Base-by-base conservation (phyloP, 352 stramenopile genomes). In the Blastocystis sp. region DNA sequence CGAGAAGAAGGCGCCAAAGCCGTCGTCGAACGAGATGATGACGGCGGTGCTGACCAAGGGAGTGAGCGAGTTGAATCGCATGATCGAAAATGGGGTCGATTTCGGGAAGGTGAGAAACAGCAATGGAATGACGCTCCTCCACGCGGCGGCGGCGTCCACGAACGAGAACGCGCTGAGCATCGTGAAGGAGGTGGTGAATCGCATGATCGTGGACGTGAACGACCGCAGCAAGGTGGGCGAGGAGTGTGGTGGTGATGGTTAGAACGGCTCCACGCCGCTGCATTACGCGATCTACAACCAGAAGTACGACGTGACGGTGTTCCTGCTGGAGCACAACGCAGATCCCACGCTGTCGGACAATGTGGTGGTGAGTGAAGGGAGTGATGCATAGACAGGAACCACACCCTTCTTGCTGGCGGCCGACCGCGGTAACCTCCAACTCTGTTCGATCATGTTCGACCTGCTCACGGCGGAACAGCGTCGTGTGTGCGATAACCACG, bases 231-330 rank as follows among this genome's bases (percentile, higher is more conserved):
- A 55, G 6, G 45, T 55, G 6, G 45, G 45, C 9, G 16, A 19
- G 45, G 6, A 19, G 45, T 55, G 6, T 6, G 9, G 45, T 6
- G 6, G 45, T 55, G 45, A 55, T 6, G 6, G 6, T 6, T 16
- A 55, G n/a, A 35, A 77, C n/a, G 21, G 13, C 12, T 59, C 33
- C 3, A 35, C 60, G 16, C 33, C 71, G 51, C 71, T 81, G 26
- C 71, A 81, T 35, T 81, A 67, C 37, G 71, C 71, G n/a, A n/a
- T 81, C 3, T 81, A 81, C 29, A 62, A 81, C 45, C 31, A 81
- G n/a, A 81, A 81, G 31, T 39, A 59, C 29, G 16, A 19, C n/a
- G 60, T 33, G 26, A 50, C 37, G 24, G n/a, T 55, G 45, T 55
- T 55, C 21, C 29, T 81, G 51, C 71, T 81, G 37, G 16, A 63